Evolutionary conservation across 2,329 filamentous ascomycete species (phyloP).

Genomic region (Colletotrichum agaves): DNA sequence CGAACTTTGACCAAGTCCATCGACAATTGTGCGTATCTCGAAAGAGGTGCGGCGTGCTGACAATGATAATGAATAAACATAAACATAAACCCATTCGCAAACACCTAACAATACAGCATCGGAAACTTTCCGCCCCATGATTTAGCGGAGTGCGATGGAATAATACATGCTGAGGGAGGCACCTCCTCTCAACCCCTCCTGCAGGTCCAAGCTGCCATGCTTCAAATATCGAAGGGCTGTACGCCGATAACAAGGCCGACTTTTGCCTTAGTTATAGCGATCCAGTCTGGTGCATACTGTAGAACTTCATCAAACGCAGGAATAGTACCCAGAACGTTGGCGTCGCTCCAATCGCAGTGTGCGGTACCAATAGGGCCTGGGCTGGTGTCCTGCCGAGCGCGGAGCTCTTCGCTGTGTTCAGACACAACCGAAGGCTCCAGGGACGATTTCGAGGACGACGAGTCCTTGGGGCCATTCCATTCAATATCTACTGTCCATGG

Average conservation of each 20-base stretch:
- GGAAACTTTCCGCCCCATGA: not conserved
- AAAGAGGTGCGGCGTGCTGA: constrained; percentile 16
- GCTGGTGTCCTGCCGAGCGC: constrained; percentile 44
- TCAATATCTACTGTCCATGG: constrained; percentile 80
- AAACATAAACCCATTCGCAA: constrained; percentile 6
- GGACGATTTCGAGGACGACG: not conserved
- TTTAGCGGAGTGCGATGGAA: not conserved
- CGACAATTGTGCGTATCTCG: constrained; percentile 9
- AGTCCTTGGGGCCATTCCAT: constrained; percentile 60
- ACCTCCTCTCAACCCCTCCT: not conserved
- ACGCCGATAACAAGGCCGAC: constrained; percentile 28
- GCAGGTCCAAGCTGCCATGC: not conserved
- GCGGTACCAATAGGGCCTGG: constrained; percentile 67
- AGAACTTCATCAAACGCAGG: constrained; percentile 85
- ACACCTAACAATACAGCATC: constrained; percentile 19
- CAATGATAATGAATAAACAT: not conserved
- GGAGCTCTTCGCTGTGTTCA: constrained; percentile 38
- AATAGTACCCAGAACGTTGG: constrained; percentile 76
- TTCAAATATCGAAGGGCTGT: constrained; percentile 11
- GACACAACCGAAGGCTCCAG: not conserved
- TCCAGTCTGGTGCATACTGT: constrained; percentile 83
- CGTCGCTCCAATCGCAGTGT: constrained; percentile 89
- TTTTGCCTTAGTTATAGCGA: constrained; percentile 73
- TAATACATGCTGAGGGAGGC: not conserved
- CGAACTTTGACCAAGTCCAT: not conserved